Conservation (phyloP, 1,284 basidiomycete genomes). For the Mycena citricolor region DNA sequence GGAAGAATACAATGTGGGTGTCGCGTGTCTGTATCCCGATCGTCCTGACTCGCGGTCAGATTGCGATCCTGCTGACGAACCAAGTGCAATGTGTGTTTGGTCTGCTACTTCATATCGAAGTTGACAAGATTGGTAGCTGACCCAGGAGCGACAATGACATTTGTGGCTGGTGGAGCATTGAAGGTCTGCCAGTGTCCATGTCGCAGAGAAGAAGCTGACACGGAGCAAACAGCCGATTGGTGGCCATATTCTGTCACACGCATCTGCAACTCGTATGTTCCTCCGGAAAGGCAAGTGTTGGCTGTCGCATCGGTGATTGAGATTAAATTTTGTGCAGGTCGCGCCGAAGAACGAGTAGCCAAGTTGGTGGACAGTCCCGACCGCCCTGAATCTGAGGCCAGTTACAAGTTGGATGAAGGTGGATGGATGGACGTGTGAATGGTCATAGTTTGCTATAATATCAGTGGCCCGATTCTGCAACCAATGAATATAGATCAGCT, state of each 20-base stretch:
- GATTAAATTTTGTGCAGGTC: slow-evolving; percentile 50
- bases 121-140: slow-evolving; percentile 56
- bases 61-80: slow-evolving; percentile 86
- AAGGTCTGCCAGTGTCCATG: slow-evolving; percentile 39
- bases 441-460: slow-evolving; percentile 1
- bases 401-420: slow-evolving; percentile 86
- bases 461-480: too few species aligned
- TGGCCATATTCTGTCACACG: slow-evolving; percentile 85
- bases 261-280: slow-evolving; percentile 81
- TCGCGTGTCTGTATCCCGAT: slow-evolving; percentile 3
- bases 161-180: slow-evolving; percentile 84
- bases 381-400: slow-evolving; percentile 88
- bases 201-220: not conserved
- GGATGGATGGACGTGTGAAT: slow-evolving; percentile 76
- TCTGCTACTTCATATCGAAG: slow-evolving; percentile 1
- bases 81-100: slow-evolving; percentile 77
- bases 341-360: slow-evolving; percentile 93
- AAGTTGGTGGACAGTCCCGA: slow-evolving; percentile 94
- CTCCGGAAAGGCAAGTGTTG: slow-evolving; percentile 73
- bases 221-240: slow-evolving; percentile 61
- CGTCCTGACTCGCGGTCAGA: slow-evolving; percentile 42
- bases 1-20: slow-evolving; percentile 79
- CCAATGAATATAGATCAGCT: too few species aligned
- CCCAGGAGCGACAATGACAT: slow-evolving; percentile 92
- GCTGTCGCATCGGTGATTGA: too few species aligned